Conservation (phyloP, 2,329 filamentous ascomycete species). For the Penicillium sp. region DNA sequence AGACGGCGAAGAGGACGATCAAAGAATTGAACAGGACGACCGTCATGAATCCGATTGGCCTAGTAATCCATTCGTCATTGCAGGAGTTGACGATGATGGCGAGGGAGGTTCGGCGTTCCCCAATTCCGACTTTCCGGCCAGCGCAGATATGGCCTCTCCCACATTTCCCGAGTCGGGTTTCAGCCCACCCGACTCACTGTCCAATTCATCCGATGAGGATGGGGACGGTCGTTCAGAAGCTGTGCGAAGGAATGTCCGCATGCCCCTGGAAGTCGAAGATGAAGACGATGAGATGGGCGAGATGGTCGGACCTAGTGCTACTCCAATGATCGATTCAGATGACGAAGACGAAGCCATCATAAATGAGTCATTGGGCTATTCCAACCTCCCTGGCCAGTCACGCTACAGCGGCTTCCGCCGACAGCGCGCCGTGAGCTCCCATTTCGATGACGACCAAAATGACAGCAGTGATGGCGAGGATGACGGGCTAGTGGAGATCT, state of each 20-base stretch:
- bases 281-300: constrained; percentile 51
- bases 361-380: constrained; percentile 67
- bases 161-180: constrained; percentile 40
- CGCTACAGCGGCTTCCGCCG: constrained; percentile 45
- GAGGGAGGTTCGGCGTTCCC: constrained; percentile 31
- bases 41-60: constrained; percentile 32
- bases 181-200: constrained; percentile 40
- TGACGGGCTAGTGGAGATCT: constrained; percentile 46
- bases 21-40: constrained; percentile 24
- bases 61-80: constrained; percentile 39
- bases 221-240: constrained; percentile 38
- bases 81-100: constrained; percentile 36
- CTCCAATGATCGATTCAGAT: constrained; percentile 51
- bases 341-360: constrained; percentile 54
- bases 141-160: constrained; percentile 29
- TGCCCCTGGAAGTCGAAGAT: constrained; percentile 59
- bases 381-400: constrained; percentile 57
- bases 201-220: constrained; percentile 44
- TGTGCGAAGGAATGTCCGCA: constrained; percentile 43
- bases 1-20: constrained; percentile 28
- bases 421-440: constrained; percentile 30
- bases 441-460: constrained; percentile 42
- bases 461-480: constrained; percentile 45
- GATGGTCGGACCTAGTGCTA: constrained; percentile 45
- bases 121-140: constrained; percentile 30